Base-by-base conservation (phyloP, 176 grass and related monocot genomes). In the Ensete ventricosum region DNA sequence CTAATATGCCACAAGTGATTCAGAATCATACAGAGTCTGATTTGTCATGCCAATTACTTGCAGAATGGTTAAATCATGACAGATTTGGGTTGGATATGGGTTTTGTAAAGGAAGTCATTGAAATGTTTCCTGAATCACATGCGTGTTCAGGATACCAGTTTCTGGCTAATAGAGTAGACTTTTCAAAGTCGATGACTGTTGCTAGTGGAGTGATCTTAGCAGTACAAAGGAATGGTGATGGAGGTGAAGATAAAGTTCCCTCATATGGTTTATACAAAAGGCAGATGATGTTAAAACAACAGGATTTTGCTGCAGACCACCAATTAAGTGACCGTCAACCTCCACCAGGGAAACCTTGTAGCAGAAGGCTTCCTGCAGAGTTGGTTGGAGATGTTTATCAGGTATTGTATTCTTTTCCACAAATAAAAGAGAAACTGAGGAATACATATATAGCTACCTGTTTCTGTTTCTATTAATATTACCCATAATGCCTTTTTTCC, bases 81-180 rank as follows among this genome's bases (percentile, higher is more conserved):
- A 89, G 95, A 54, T 81, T 87, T 78, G 95, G 95, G 52, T 91
- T 99, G 80, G 88, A 99, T 82, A 71, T 86, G 62, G 88, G 81
- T 60, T 94, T 99, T 84, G 90, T 99, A 72, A 90, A 99, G 71
- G 90, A 99, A 99, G 83, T 99, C 65, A 82, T 99, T 73, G 95
- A 99, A 85, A 91, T 79, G 69, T 88, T 94, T 84, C 88, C 91
- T 72, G 88, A 81, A 70, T 86, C 95, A 52, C 77, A 71, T 66
- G 72, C 79, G 60, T 94, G 90, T 86, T 78, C 79, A 50, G 79
- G 76, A 52, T 99, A 99, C 73, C 84, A 83, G 76, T 91, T 88
- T 66, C 89, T 99, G 77, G 77, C 76, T 77, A 81, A 89, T 59
- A 91, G 90, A 78, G 50, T 43, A 22, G 84, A 85, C 64, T 83